These are phyloP conservation scores for Cladochytrium replicatum DNA, from an alignment of 192 early-diverging fungal genomes.

Conservation along the genomic window DNA sequence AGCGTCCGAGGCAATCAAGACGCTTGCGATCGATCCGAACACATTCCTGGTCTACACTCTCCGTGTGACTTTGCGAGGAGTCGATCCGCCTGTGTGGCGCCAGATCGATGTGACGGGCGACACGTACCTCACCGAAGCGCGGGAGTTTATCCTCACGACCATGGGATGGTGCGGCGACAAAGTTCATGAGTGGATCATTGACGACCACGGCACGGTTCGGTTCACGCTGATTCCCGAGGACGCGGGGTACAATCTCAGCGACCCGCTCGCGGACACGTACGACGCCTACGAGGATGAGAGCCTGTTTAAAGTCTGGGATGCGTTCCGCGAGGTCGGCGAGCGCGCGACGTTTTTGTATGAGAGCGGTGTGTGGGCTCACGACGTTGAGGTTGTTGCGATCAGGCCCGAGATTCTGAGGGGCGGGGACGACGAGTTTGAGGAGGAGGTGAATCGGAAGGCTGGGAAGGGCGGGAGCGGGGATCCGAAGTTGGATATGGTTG, in stretches of 20 bases:
- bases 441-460: neutral
- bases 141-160: neutral
- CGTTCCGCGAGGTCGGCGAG: neutral
- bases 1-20: too few relatives aligned
- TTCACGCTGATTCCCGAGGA: neutral
- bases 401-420: neutral
- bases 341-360: neutral
- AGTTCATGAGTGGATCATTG: neutral
- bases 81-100: neutral
- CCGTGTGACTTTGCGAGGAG: neutral
- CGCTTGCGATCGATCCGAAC: too few relatives aligned
- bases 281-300: neutral
- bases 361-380: neutral
- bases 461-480: neutral
- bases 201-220: neutral
- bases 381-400: neutral
- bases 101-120: neutral
- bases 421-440: too few relatives aligned
- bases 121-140: neutral
- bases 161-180: neutral
- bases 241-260: neutral
- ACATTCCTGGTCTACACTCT: neutral
- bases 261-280: neutral
- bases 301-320: neutral
- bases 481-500: too few relatives aligned